These are phyloP conservation scores for Lojkania enalia DNA, from an alignment of 2,329 filamentous ascomycete species.

Conservation along the genomic window DNA sequence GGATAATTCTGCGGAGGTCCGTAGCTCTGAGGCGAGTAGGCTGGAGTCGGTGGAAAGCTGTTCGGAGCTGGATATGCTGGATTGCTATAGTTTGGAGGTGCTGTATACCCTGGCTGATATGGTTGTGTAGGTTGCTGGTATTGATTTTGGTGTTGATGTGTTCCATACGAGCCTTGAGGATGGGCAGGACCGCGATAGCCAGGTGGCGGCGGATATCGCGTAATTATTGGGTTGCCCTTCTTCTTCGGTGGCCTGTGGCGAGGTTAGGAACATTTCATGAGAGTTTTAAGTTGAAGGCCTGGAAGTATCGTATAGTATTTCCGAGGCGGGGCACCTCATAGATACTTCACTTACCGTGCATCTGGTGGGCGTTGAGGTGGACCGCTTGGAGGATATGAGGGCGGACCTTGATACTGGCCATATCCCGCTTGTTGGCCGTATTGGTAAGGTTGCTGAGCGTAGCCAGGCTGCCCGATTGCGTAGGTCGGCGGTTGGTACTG, in stretches of 20 bases:
- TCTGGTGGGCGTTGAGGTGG: conserved; percentile 32
- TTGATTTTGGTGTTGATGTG: conserved; percentile 29
- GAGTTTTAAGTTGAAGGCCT: background rate
- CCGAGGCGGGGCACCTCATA: conserved; percentile 1
- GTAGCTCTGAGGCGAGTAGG: conserved; percentile 30
- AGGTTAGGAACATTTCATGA: background rate
- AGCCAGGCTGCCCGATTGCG: conserved; percentile 29
- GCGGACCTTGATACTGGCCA: conserved; percentile 33
- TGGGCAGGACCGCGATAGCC: conserved; percentile 47
- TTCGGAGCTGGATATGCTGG: conserved; percentile 21
- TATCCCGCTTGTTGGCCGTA: conserved; percentile 38
- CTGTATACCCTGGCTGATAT: conserved; percentile 29
- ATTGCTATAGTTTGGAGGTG: conserved; percentile 27
- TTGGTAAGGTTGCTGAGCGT: conserved; percentile 32
- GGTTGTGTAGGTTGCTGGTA: conserved; percentile 32
- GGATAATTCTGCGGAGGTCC: conserved; percentile 25
- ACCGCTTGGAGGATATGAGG: conserved; percentile 26
- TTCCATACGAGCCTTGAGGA: conserved; percentile 33
- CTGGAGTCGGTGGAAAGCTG: conserved; percentile 19
- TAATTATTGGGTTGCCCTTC: conserved; percentile 54
- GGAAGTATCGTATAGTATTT: background rate
- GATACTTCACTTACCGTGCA: conserved; percentile 33
- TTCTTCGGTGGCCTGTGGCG: conserved; percentile 44
- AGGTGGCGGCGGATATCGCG: conserved; percentile 54
- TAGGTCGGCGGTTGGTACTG: conserved; percentile 40